Evolutionary conservation across 2,329 filamentous ascomycete genomes (phyloP).

Genomic region (Beauveria sp.): DNA sequence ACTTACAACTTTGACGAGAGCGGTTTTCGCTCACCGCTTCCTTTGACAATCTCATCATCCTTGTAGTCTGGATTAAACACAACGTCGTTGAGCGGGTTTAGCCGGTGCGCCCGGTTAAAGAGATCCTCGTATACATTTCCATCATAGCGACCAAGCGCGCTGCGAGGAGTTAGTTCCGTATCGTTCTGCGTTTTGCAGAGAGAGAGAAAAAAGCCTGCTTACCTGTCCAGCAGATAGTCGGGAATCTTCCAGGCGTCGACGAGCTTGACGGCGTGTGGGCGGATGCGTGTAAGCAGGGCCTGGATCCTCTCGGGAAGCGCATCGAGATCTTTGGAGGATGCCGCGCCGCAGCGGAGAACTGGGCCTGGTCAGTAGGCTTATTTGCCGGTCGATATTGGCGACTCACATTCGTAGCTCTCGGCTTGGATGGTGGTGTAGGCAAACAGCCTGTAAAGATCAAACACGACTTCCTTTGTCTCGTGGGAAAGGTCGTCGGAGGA

Average conservation of each 20-base stretch:
- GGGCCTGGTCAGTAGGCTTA: neutral
- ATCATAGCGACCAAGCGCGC: constrained; percentile 58
- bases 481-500: neutral
- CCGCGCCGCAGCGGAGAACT: constrained; percentile 9
- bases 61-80: constrained; percentile 67
- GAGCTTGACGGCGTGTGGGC: constrained; percentile 63
- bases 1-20: constrained; percentile 1
- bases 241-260: constrained; percentile 72
- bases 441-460: constrained; percentile 8
- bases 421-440: constrained; percentile 2
- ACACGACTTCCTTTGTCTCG: neutral
- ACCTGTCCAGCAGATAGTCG: constrained; percentile 68
- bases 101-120: constrained; percentile 62
- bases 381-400: neutral
- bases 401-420: constrained; percentile 9
- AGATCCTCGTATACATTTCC: constrained; percentile 73
- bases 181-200: too few relatives aligned
- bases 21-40: constrained; percentile 7
- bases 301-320: constrained; percentile 1
- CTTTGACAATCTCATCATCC: constrained; percentile 8
- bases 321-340: constrained; percentile 2
- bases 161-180: neutral
- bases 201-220: neutral
- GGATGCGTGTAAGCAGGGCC: constrained; percentile 52
- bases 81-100: constrained; percentile 66